Evolutionary conservation across 2,329 filamentous ascomycete genomes (phyloP).

Genomic region (Colletotrichum sublineola): DNA sequence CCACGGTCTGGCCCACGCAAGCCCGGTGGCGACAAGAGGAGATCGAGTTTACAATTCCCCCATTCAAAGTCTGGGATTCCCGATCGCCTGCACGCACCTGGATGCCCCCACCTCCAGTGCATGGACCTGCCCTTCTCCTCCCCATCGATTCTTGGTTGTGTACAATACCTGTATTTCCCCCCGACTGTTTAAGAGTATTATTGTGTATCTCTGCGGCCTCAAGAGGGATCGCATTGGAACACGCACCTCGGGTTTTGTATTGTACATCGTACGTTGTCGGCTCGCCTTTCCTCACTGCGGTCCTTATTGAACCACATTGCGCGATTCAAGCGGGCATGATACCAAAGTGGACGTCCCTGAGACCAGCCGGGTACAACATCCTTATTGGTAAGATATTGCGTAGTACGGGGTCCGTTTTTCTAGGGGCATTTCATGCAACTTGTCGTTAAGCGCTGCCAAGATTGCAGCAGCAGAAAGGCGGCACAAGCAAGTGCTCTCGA

Average conservation of each 20-base stretch:
- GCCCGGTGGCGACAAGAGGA: background rate
- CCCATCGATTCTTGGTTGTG: background rate
- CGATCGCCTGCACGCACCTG: background rate
- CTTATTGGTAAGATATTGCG: background rate
- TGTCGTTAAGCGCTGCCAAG: background rate
- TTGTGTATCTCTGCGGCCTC: no score
- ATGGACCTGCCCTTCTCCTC: background rate
- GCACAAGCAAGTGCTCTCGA: no score
- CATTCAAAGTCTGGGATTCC: background rate
- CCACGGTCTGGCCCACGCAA: background rate
- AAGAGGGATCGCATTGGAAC: no score
- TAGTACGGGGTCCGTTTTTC: background rate
- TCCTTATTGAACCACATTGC: no score
- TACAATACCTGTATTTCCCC: background rate
- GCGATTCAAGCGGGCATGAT: no score
- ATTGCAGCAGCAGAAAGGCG: background rate
- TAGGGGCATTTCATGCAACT: background rate
- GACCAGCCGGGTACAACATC: constrained; percentile 2
- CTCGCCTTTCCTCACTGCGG: no score
- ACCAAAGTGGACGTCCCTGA: no score
- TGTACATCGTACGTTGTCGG: no score
- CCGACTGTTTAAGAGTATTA: no score
- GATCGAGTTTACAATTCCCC: background rate
- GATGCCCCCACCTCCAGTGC: background rate
- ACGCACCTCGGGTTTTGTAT: no score